phyloP scores from a whole-genome alignment of 1,139 yeast species.

The Taphrina populina region DNA sequence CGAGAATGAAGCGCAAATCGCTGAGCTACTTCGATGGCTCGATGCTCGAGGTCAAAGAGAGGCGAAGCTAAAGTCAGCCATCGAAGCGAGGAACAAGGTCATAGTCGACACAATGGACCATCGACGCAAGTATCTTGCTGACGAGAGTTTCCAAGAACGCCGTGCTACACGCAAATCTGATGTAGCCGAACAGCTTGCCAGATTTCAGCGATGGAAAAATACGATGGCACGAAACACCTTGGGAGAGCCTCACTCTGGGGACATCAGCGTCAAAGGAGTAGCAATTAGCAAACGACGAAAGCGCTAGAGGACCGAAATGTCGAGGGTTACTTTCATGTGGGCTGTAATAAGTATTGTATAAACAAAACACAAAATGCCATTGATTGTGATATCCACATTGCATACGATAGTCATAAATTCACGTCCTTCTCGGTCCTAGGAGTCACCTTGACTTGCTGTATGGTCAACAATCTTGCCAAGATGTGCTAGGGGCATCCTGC shows the following conservation, averaged over 20 bases:
- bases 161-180: slow-evolving; percentile 7
- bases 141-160: slow-evolving; percentile 5
- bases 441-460: no score
- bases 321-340: not conserved
- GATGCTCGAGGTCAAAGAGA: slow-evolving; percentile 79
- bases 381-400: no score
- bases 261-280: slow-evolving; percentile 1
- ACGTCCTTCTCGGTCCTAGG: no score
- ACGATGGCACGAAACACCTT: slow-evolving; percentile 12
- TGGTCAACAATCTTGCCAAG: no score
- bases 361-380: not conserved
- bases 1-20: slow-evolving; percentile 62
- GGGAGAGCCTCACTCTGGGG: slow-evolving; percentile 17
- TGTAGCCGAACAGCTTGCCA: slow-evolving; percentile 5
- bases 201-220: slow-evolving; percentile 18
- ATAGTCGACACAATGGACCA: slow-evolving; percentile 20
- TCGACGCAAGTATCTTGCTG: slow-evolving; percentile 8
- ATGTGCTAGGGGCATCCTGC: no score
- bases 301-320: not conserved
- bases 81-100: slow-evolving; percentile 42
- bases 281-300: slow-evolving; percentile 13
- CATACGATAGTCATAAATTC: no score
- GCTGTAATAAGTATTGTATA: not conserved
- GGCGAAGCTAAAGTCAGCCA: slow-evolving; percentile 62
- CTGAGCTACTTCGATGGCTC: slow-evolving; percentile 62